Evolutionary conservation across 805 yeast genomes (phyloP).

Genomic region (Monosporozyma aquatica): DNA sequence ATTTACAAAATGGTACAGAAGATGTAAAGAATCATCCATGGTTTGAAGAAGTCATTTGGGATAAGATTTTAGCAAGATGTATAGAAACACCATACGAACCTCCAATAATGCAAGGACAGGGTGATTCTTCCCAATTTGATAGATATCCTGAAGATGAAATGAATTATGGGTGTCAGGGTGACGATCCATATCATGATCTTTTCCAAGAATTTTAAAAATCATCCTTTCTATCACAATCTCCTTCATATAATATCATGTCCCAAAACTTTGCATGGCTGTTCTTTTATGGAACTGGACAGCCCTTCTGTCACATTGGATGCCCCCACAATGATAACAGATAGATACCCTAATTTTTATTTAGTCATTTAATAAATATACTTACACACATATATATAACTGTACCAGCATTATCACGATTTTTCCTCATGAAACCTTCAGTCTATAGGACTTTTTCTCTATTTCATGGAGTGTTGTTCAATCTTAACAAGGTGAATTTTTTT

Average conservation of each 20-base stretch:
- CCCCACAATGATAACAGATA: too few species aligned
- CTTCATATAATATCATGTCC: too few species aligned
- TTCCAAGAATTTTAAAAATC: conserved; percentile 49
- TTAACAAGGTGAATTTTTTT: too few species aligned
- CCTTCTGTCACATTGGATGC: too few species aligned
- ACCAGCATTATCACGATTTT: too few species aligned
- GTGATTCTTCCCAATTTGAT: conserved; percentile 78
- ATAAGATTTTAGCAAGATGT: conserved; percentile 68
- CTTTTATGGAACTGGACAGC: too few species aligned
- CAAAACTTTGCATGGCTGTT: too few species aligned
- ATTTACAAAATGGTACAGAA: conserved; percentile 71
- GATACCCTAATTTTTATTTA: too few species aligned
- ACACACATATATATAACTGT: not conserved
- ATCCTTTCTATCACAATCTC: too few species aligned
- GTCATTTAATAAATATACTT: too few species aligned
- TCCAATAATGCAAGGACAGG: conserved; percentile 86
- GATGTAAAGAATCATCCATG: conserved; percentile 85
- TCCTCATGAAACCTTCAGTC: too few species aligned
- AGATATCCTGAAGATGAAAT: conserved; percentile 71
- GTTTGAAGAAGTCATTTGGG: conserved; percentile 93
- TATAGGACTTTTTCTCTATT: too few species aligned
- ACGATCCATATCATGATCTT: conserved; percentile 57
- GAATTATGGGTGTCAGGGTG: conserved; percentile 70
- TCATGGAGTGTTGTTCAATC: not conserved
- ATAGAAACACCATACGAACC: conserved; percentile 97